These are phyloP conservation scores for Trifolium pratense DNA, from an alignment of 306 rosid genomes.

Conservation along the genomic window DNA sequence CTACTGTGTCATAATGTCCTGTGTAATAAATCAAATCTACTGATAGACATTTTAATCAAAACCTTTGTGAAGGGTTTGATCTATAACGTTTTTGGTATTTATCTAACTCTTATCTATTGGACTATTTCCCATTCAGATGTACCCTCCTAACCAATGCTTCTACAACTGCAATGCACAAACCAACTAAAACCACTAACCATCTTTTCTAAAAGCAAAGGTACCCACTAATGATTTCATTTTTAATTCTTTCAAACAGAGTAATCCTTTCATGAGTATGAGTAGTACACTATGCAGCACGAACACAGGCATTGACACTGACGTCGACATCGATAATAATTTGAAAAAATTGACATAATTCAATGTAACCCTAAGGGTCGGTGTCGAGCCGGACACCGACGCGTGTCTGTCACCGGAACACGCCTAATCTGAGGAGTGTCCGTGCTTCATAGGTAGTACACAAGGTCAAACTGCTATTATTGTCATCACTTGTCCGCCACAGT, in stretches of 20 bases:
- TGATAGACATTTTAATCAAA: not conserved
- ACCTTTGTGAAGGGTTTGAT: not conserved
- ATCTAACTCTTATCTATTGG: not conserved
- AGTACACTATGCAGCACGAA: too few species aligned
- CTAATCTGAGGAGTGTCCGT: too few species aligned
- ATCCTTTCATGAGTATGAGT: not conserved
- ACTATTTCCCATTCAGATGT: not conserved
- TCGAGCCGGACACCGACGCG: too few species aligned
- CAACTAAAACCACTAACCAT: not conserved
- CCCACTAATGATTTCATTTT: not conserved
- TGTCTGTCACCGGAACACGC: too few species aligned
- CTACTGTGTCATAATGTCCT: not conserved
- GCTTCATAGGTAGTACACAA: not conserved
- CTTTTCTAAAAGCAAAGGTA: not conserved
- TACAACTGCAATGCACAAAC: not conserved
- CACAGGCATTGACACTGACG: too few species aligned
- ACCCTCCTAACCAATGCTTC: not conserved
- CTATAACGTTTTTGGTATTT: not conserved
- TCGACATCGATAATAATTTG: too few species aligned
- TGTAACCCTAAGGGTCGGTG: too few species aligned
- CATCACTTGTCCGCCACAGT: not conserved
- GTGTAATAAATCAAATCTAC: not conserved
- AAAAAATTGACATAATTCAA: too few species aligned
- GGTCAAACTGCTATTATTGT: conserved; percentile 24
- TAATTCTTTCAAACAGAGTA: not conserved